Evolutionary conservation across 2,329 filamentous ascomycete species (phyloP).

Genomic region (Ophiostoma piceae): DNA sequence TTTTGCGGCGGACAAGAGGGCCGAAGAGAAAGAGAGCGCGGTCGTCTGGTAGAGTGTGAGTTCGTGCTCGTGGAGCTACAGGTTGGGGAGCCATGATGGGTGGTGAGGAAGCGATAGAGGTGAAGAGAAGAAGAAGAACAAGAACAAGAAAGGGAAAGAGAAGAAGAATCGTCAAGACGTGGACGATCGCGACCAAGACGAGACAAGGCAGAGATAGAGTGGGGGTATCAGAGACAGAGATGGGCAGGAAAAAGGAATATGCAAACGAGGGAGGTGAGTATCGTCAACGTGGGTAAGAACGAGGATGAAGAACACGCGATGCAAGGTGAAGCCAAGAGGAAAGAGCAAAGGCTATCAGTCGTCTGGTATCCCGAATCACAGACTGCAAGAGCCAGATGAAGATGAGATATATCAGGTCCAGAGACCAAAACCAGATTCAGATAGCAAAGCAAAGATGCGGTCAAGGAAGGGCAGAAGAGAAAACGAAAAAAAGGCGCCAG

Average conservation of each 20-base stretch:
- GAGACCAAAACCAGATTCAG: not conserved
- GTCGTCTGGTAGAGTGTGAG: conserved; percentile 28
- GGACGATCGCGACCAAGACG: not conserved
- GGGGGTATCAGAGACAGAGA: not conserved
- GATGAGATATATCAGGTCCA: not conserved
- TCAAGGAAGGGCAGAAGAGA: not conserved
- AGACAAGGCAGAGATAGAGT: not conserved
- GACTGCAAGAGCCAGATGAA: not conserved
- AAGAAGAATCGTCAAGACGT: not conserved
- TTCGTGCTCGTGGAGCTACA: conserved; percentile 16
- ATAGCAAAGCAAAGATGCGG: not conserved
- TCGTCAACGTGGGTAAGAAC: not conserved
- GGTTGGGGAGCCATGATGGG: conserved; percentile 24
- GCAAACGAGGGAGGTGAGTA: not conserved
- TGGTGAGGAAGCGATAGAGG: not conserved
- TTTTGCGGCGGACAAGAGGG: conserved; percentile 23
- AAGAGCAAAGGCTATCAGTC: not conserved
- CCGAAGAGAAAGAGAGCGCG: conserved; percentile 17
- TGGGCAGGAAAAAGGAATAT: conserved; percentile 9
- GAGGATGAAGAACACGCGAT: not conserved
- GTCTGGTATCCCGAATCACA: not conserved
- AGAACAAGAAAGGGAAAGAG: not conserved
- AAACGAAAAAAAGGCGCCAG: not conserved
- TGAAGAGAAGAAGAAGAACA: not conserved
- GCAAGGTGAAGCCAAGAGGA: not conserved